Conservation (phyloP, 2,329 filamentous ascomycete species). For the Fusarium austroafricanum region DNA sequence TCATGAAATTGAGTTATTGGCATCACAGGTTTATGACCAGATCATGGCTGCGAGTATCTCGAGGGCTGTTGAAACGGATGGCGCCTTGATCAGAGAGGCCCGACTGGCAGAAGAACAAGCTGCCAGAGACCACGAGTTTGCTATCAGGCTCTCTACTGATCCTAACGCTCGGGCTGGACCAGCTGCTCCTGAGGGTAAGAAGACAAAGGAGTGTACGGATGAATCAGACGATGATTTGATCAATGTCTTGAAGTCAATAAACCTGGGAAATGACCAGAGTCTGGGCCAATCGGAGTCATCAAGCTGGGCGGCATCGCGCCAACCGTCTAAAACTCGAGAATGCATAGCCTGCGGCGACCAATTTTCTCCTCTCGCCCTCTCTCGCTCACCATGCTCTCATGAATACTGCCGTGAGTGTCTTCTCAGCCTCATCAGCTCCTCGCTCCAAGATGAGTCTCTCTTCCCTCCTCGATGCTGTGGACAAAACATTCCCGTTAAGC, state of each 20-base stretch:
- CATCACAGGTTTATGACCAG: background rate
- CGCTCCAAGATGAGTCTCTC: conserved; percentile 60
- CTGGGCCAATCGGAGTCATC: background rate
- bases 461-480: conserved; percentile 68
- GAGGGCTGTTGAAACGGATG: conserved; percentile 9
- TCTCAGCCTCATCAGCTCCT: conserved; percentile 54
- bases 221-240: conserved; percentile 1
- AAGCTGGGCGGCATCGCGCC: background rate
- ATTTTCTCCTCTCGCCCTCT: background rate
- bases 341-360: conserved; percentile 16
- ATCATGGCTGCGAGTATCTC: conserved; percentile 16
- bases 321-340: background rate
- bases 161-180: background rate
- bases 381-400: conserved; percentile 54
- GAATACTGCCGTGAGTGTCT: conserved; percentile 65
- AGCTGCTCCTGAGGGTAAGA: background rate
- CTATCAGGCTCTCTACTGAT: background rate
- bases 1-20: background rate
- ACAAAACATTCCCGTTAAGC: conserved; percentile 53
- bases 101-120: background rate
- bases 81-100: background rate
- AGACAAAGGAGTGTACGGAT: background rate
- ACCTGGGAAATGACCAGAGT: background rate
- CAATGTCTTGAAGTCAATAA: background rate
- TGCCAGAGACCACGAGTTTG: background rate